phyloP scores from a whole-genome alignment of 2,329 filamentous ascomycete species.

The Nemania bipapillata region DNA sequence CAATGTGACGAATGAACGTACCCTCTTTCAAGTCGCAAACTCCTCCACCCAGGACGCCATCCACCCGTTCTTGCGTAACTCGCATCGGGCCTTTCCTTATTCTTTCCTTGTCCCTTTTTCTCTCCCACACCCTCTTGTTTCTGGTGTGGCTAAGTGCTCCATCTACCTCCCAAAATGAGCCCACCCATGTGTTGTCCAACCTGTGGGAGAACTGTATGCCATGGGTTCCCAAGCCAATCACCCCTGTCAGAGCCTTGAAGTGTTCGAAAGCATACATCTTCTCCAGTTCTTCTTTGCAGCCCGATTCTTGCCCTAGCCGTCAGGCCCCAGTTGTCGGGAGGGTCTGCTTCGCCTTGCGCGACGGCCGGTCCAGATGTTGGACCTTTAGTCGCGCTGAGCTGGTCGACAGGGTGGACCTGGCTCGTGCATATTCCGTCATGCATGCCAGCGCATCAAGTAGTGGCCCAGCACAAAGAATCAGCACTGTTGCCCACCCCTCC shows the following conservation, averaged over 20 bases:
- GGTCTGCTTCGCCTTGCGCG: constrained; percentile 50
- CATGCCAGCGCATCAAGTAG: constrained; percentile 67
- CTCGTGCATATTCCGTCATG: constrained; percentile 69
- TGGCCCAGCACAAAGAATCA: constrained; percentile 57
- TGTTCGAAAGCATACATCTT: constrained; percentile 34
- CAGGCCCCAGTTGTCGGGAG: constrained; percentile 46
- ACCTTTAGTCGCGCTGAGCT: constrained; percentile 55
- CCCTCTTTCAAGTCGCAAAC: constrained; percentile 50
- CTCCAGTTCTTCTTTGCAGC: constrained; percentile 43
- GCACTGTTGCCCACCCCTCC: constrained; percentile 50
- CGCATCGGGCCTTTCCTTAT: constrained; percentile 51
- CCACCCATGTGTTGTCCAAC: constrained; percentile 45
- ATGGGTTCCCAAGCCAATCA: constrained; percentile 45
- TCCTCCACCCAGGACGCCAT: constrained; percentile 48
- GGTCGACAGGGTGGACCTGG: constrained; percentile 59
- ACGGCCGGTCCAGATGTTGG: constrained; percentile 49
- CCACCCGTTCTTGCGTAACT: constrained; percentile 49
- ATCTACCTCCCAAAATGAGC: constrained; percentile 47
- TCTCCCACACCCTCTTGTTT: constrained; percentile 46
- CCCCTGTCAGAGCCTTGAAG: constrained; percentile 45
- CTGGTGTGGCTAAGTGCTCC: constrained; percentile 46
- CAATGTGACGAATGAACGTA: constrained; percentile 49
- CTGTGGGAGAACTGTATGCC: constrained; percentile 47
- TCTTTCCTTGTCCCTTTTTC: constrained; percentile 50
- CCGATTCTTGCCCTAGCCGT: constrained; percentile 44